These are phyloP conservation scores for Crithidia expoeki DNA, from an alignment of 208 protist genomes.

Conservation along the genomic window DNA sequence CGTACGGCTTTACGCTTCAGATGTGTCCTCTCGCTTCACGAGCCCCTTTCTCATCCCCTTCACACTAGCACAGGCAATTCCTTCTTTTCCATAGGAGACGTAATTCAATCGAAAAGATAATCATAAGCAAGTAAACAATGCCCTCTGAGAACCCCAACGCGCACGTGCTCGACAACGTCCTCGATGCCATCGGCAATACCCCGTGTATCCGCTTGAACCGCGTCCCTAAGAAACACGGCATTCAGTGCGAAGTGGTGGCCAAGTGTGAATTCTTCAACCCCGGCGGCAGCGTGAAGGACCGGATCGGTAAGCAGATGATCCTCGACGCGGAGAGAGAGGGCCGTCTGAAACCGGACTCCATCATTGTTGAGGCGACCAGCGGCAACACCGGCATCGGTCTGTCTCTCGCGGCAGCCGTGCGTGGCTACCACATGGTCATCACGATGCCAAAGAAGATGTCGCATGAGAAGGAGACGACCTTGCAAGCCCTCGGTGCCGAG, in stretches of 20 bases:
- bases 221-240: constrained; percentile 67
- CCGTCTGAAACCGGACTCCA: constrained; percentile 93
- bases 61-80: no score
- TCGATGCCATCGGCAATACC: constrained; percentile 87
- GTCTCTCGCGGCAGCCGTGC: constrained; percentile 93
- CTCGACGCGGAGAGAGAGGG: constrained; percentile 93
- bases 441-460: constrained; percentile 99
- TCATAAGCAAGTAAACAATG: no score
- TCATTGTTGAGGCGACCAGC: constrained; percentile 97
- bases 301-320: constrained; percentile 97
- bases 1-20: no score
- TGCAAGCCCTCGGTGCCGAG: constrained; percentile 93
- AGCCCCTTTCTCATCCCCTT: no score
- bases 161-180: constrained; percentile 53
- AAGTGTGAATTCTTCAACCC: constrained; percentile 94
- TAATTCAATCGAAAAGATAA: no score
- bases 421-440: constrained; percentile 97
- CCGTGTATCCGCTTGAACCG: constrained; percentile 90
- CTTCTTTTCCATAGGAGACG: no score
- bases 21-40: no score
- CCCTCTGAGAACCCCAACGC: constrained; percentile 19
- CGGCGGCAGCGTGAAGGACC: constrained; percentile 97
- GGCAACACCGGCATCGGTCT: constrained; percentile 97
- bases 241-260: constrained; percentile 90
- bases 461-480: constrained; percentile 95